These are phyloP conservation scores for Bryum argenteum DNA, from an alignment of 225 moss, liverwort and hornwort genomes.

Conservation along the genomic window DNA sequence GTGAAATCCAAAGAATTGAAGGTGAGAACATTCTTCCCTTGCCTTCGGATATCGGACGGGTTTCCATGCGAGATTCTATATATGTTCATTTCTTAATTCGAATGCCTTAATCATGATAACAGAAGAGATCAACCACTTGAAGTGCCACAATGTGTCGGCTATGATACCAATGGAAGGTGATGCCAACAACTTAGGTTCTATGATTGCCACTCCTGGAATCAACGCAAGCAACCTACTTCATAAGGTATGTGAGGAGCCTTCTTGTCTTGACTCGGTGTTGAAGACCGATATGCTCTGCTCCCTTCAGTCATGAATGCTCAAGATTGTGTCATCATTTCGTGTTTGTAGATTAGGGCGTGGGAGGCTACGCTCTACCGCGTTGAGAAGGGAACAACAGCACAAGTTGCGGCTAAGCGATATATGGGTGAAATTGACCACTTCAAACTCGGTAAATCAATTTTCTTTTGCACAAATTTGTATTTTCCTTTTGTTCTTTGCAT, in stretches of 20 bases:
- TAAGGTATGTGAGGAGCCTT: conserved; percentile 29
- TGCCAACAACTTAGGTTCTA: not conserved
- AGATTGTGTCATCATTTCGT: not conserved
- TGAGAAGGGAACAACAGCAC: conserved; percentile 84
- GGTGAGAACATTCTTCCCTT: conserved; percentile 24
- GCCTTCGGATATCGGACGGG: not conserved
- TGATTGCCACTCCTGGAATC: conserved; percentile 31
- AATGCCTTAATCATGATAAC: conserved; percentile 7
- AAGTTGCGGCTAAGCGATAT: conserved; percentile 67
- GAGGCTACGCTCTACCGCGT: conserved; percentile 73
- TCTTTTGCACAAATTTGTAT: too few species aligned
- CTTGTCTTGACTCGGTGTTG: not conserved
- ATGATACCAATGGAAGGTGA: conserved; percentile 45
- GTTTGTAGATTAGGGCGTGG: conserved; percentile 59
- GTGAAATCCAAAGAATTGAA: conserved; percentile 81
- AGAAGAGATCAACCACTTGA: conserved; percentile 59
- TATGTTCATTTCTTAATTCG: not conserved
- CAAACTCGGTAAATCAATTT: conserved; percentile 58
- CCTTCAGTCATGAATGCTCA: not conserved
- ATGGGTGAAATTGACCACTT: conserved; percentile 88
- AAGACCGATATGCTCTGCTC: not conserved
- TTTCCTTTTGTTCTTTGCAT: not conserved
- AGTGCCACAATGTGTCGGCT: conserved; percentile 60
- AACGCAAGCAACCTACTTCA: conserved; percentile 43
- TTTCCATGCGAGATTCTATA: not conserved